These are phyloP conservation scores for Pichiaceae sp. DNA, from an alignment of 1,139 yeast genomes.

Conservation along the genomic window DNA sequence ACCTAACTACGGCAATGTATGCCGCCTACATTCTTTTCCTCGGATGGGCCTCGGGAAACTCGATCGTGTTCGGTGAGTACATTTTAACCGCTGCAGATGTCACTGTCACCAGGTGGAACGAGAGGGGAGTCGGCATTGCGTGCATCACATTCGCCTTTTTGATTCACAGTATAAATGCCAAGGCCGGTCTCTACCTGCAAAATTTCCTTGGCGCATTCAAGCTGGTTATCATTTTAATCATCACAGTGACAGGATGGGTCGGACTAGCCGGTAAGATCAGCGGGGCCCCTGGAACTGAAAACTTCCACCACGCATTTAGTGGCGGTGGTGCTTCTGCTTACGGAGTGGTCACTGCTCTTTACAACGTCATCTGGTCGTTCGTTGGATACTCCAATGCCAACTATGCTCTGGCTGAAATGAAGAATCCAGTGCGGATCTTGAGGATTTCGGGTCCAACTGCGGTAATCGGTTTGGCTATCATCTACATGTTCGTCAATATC, in stretches of 20 bases:
- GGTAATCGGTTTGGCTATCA: constrained; percentile 26
- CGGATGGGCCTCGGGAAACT: constrained; percentile 33
- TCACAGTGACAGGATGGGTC: constrained; percentile 29
- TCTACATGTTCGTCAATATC: constrained; percentile 30
- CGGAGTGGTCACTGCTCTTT: constrained; percentile 32
- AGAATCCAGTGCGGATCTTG: constrained; percentile 24
- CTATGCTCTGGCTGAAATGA: constrained; percentile 31
- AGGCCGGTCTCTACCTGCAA: constrained; percentile 26
- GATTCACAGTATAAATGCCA: constrained; percentile 24
- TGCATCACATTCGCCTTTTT: constrained; percentile 26
- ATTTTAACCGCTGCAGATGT: constrained; percentile 30
- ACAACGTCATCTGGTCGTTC: constrained; percentile 34
- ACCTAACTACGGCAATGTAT: constrained; percentile 31
- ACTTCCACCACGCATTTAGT: constrained; percentile 26
- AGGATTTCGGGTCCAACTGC: constrained; percentile 28
- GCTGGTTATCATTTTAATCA: constrained; percentile 28
- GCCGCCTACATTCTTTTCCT: constrained; percentile 33
- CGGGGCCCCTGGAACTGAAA: constrained; percentile 25
- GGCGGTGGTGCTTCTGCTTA: constrained; percentile 33
- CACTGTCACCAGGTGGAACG: constrained; percentile 30
- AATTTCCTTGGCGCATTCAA: constrained; percentile 32
- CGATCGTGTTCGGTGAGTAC: constrained; percentile 33
- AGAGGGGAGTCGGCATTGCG: constrained; percentile 33
- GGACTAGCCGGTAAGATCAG: constrained; percentile 32
- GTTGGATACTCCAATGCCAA: constrained; percentile 32